Conservation (phyloP, 139 green algal genomes). For the Chlorella sp. region DNA sequence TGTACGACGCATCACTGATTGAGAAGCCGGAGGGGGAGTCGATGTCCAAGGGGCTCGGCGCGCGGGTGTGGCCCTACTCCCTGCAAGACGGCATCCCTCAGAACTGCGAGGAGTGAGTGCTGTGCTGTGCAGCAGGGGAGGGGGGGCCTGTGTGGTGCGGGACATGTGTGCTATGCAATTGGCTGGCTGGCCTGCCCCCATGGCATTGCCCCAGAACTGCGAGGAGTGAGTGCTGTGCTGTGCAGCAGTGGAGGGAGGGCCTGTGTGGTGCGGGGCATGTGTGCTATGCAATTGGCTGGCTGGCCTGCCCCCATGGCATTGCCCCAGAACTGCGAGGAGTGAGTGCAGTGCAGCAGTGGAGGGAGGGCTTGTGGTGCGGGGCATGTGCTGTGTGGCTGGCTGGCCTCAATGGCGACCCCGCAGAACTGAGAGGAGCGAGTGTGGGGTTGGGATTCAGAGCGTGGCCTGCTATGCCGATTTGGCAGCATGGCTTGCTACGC, state of each 20-base stretch:
- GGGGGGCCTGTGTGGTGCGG: background rate
- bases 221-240: conserved; percentile 3
- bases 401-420: no score
- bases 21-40: conserved; percentile 5
- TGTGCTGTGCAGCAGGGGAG: no score
- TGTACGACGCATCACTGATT: conserved; percentile 9
- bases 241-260: no score
- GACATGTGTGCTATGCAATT: no score
- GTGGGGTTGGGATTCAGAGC: background rate
- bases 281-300: no score
- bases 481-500: background rate
- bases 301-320: no score
- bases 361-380: background rate
- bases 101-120: conserved; percentile 14
- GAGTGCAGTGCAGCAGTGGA: no score
- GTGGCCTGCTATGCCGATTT: background rate
- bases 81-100: conserved; percentile 2
- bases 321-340: conserved; percentile 6
- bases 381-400: no score
- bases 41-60: background rate
- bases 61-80: conserved; percentile 19
- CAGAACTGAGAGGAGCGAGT: no score
- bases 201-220: conserved; percentile 16
- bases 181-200: no score
- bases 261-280: background rate